Base-by-base conservation (phyloP, 495 filamentous ascomycete genomes). In the Chaetomium tenue region DNA sequence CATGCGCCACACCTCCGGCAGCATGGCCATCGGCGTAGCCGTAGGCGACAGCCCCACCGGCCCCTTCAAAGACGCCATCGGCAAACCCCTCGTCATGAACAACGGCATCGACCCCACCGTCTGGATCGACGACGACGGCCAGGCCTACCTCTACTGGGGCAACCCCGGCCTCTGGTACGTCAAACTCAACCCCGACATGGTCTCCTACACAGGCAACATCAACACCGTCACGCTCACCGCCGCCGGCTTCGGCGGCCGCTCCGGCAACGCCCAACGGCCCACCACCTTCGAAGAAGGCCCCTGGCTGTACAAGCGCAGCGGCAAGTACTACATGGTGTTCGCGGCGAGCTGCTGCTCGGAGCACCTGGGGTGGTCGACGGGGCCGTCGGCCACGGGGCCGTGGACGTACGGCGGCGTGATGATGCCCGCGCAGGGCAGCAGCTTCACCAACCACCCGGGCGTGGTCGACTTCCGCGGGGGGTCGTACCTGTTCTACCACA, bases 361-460 rank as follows among this genome's bases (percentile, higher is more conserved):
- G 47, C 47, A 50, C 47, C 6, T 50, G 22, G 47, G 47, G 7
- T 50, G 7, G 2, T 50, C 47, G 47, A 50, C 47, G 6, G 47
- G 47, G 7, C n/a, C 47, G 20, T 23, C 20, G 20, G 47, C 47
- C 47, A 25, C n/a, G 20, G 47, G 47, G 3, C 47, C 47, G 3
- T 50, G 47, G 47, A 50, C 47, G 7, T 50, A 50, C 47, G 20
- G 47, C 47, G 47, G 47, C n/a, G 47, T 50, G 20, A 9, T 50
- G 20, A 50, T 50, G 47, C 47, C 47, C 5, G 25, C 47, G 2
- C 20, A 50, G n/a, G 47, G 47, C 47, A 23, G 47, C 47, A 50
- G 47, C 20, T 50, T 50, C 47, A 50, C 47, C 47, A 50, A 50
- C 47, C 47, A 50, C 47, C 47, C 47, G 47, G 47, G 20, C 47